Evolutionary conservation across 495 filamentous ascomycete species (phyloP).

Genomic region (Lepraria neglecta): DNA sequence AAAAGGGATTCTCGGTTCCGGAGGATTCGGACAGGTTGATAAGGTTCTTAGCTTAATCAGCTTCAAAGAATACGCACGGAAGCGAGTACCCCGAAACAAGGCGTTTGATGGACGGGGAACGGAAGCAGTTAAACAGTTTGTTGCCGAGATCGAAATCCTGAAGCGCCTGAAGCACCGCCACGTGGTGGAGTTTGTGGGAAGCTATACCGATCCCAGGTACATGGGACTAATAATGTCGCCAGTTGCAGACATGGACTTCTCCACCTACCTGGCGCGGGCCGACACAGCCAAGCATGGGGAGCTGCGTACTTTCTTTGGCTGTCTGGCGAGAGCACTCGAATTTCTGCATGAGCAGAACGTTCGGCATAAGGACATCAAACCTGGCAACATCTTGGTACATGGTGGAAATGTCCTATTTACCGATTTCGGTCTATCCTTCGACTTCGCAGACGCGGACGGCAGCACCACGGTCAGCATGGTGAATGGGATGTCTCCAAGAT

Average conservation of each 20-base stretch:
- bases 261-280: slow-evolving; percentile 13
- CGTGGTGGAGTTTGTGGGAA: not conserved
- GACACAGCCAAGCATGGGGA: not conserved
- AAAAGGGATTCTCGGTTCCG: not conserved
- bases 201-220: slow-evolving; percentile 32
- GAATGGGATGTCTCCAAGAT: slow-evolving; percentile 21
- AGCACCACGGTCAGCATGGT: slow-evolving; percentile 25
- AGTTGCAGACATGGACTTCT: slow-evolving; percentile 32
- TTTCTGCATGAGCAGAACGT: slow-evolving; percentile 34
- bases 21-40: slow-evolving; percentile 4
- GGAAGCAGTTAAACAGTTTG: too few relatives aligned
- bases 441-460: slow-evolving; percentile 24
- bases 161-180: slow-evolving; percentile 13
- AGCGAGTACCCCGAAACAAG: slow-evolving; percentile 2
- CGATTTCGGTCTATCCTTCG: slow-evolving; percentile 39
- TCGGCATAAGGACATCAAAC: slow-evolving; percentile 40
- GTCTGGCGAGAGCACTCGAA: slow-evolving; percentile 33
- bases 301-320: slow-evolving; percentile 36
- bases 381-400: slow-evolving; percentile 38
- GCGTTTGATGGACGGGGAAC: too few relatives aligned
- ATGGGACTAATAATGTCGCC: slow-evolving; percentile 33
- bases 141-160: slow-evolving; percentile 3
- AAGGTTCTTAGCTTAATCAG: not conserved
- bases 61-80: not conserved
- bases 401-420: slow-evolving; percentile 32